These are phyloP conservation scores for Marchantia paleacea DNA, from an alignment of 225 moss, liverwort and hornwort genomes.

Conservation along the genomic window DNA sequence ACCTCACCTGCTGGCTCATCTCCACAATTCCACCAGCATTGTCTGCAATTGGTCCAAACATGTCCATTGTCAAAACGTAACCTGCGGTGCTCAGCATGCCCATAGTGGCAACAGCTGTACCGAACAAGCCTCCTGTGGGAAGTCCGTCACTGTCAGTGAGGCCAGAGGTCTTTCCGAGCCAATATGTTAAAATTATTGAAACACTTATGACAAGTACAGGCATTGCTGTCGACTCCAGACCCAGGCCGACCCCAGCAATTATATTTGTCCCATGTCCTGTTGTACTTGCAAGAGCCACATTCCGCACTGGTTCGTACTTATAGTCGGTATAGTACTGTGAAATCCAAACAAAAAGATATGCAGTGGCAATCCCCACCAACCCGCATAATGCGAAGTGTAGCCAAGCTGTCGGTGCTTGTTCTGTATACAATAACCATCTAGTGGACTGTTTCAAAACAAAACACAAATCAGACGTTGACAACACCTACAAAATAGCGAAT, in stretches of 20 bases:
- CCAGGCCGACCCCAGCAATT: constrained; percentile 91
- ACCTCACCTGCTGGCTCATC: constrained; percentile 88
- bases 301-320: constrained; percentile 94
- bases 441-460: constrained; percentile 59
- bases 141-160: constrained; percentile 69
- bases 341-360: constrained; percentile 94
- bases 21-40: constrained; percentile 98
- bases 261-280: constrained; percentile 98
- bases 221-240: constrained; percentile 86
- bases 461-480: constrained; percentile 14
- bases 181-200: constrained; percentile 77
- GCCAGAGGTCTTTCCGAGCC: constrained; percentile 96
- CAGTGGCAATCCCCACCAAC: constrained; percentile 91
- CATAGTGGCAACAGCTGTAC: constrained; percentile 98
- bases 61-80: constrained; percentile 98
- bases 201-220: constrained; percentile 91
- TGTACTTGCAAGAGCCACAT: constrained; percentile 88
- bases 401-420: constrained; percentile 98
- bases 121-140: constrained; percentile 84
- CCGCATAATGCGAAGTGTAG: constrained; percentile 97
- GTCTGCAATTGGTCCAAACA: constrained; percentile 98
- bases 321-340: constrained; percentile 99
- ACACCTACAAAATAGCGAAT: background rate
- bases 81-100: constrained; percentile 99
- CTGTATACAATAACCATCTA: constrained; percentile 92